Evolutionary conservation across 768 basidiomycete genomes (phyloP), one percentile per base, ranked within the genome.

Genomic region (Nidularia sp.): DNA sequence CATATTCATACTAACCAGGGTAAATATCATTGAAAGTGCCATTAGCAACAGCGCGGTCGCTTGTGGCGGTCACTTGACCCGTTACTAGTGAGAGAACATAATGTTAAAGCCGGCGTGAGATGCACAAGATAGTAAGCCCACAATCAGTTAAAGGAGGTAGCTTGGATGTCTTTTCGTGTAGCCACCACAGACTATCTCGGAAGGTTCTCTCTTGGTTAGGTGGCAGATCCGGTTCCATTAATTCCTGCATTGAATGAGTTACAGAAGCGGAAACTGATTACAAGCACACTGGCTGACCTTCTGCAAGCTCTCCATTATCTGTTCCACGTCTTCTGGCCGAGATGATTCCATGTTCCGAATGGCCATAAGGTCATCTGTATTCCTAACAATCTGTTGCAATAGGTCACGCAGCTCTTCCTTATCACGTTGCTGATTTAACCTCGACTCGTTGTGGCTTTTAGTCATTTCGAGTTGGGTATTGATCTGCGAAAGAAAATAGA

Each of bases 81-180:
- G 73, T 72, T 33, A 78, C 75, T 75, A 36, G 3, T 9, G n/a
- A 41, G 29, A 50, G 36, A 34, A 42, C 39, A n/a, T 36, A 47
- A 53, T 47, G 47, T 0, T 31, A n/a, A 5, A 10, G 9, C n/a
- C 33, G 3, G 52, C 1, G 32, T 18, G 6, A 15, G n/a, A 49
- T 44, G 8, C 34, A 18, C 6, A n/a, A n/a, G n/a, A n/a, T n/a
- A 43, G 31, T 10, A 43, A 15, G 57, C 73, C 48, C 57, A 77
- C 75, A 57, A 56, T 78, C 71, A 31, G 66, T 67, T 45, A 75
- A 60, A 2, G 77, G 77, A 29, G 76, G 76, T 6, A 77, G 58
- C 49, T 66, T 69, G 29, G 64, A 59, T 7, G 75, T 73, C 36
- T 68, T 62, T 52, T 69, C 56, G 45, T 72, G 69, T 29, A 79